Evolutionary conservation across 495 filamentous ascomycete genomes (phyloP).

Genomic region (Annulohypoxylon stygium): DNA sequence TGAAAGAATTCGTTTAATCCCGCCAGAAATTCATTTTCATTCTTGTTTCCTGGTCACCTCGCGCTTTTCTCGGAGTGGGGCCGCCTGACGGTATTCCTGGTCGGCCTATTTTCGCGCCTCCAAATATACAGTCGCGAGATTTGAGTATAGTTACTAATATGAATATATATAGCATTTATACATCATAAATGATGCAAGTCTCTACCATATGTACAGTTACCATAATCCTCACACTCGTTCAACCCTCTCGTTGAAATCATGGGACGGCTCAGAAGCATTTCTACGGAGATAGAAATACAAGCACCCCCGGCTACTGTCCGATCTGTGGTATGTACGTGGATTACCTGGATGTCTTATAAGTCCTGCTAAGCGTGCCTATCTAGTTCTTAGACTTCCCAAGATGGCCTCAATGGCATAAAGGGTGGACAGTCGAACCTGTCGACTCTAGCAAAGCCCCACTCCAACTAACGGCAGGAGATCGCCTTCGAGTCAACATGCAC

Average conservation of each 20-base stretch:
- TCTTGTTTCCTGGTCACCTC: neutral
- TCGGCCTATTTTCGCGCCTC: neutral
- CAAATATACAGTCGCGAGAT: too few relatives aligned
- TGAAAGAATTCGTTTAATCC: too few relatives aligned
- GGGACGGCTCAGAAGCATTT: neutral
- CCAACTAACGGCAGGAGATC: neutral
- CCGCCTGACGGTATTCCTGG: neutral
- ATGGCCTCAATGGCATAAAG: slow-evolving; percentile 2
- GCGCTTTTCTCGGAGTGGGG: slow-evolving; percentile 4
- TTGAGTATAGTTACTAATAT: neutral
- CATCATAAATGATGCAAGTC: too few relatives aligned
- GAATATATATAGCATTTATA: neutral
- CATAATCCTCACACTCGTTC: neutral
- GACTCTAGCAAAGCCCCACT: neutral
- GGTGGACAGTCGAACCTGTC: neutral
- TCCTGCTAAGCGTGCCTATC: neutral
- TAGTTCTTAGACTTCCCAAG: neutral
- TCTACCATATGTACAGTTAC: too few relatives aligned
- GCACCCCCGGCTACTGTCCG: neutral
- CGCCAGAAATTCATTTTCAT: neutral
- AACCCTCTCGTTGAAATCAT: neutral
- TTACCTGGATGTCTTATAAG: neutral
- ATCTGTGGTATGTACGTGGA: neutral
- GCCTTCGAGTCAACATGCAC: slow-evolving; percentile 3
- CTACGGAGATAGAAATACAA: neutral